These are phyloP conservation scores for Picea mariana DNA, from an alignment of 83 land plant genomes.

Conservation along the genomic window DNA sequence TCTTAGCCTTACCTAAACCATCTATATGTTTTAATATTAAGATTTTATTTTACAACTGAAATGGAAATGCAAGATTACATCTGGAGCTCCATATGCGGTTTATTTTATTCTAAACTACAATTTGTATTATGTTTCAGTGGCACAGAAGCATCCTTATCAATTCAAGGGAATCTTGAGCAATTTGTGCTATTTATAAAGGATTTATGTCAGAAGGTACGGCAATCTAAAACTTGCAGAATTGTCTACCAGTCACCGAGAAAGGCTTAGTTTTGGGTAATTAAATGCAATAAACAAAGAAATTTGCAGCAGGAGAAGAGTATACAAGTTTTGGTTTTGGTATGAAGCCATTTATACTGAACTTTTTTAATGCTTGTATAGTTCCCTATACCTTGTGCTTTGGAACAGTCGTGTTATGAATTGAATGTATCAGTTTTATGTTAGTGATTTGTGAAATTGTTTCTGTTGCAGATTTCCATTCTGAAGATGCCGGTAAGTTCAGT, in stretches of 20 bases:
- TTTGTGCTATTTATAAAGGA: neutral
- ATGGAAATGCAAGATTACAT: neutral
- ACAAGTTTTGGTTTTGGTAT: too few relatives aligned
- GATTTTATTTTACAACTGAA: neutral
- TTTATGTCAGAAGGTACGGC: slow-evolving; percentile 4
- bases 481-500: slow-evolving; percentile 12
- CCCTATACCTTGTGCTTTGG: neutral
- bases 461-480: slow-evolving; percentile 10
- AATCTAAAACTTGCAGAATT: neutral
- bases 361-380: neutral
- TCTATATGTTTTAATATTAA: neutral
- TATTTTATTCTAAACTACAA: neutral
- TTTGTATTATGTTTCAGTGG: slow-evolving; percentile 1
- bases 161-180: slow-evolving; percentile 11
- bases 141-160: slow-evolving; percentile 1
- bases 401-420: neutral
- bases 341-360: too few relatives aligned
- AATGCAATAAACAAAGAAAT: neutral
- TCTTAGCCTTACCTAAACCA: neutral
- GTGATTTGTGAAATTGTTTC: neutral
- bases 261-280: neutral
- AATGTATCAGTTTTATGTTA: neutral
- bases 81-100: neutral
- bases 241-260: neutral
- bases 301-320: neutral